Conservation (phyloP, 495 filamentous ascomycete species). For the Viridothelium virens region DNA sequence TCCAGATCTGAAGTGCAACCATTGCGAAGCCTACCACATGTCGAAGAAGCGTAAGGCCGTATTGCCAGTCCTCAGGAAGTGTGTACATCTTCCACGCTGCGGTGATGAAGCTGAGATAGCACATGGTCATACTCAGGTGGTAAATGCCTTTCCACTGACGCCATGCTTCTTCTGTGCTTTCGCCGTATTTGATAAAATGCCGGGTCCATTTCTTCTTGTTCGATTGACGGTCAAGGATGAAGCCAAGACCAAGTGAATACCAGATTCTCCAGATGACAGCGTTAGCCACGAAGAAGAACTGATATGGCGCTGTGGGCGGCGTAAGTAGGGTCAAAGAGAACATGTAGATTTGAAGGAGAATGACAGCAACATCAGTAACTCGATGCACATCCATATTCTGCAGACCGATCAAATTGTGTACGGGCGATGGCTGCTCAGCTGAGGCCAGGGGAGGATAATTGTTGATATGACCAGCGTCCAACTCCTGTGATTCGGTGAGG, state of each 20-base stretch:
- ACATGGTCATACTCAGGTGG: conserved; percentile 82
- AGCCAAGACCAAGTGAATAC: conserved; percentile 84
- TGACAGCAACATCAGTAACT: conserved; percentile 69
- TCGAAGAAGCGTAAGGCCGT: conserved; percentile 73
- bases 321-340: conserved; percentile 64
- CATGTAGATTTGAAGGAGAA: conserved; percentile 67
- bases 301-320: conserved; percentile 64
- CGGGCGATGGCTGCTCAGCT: conserved; percentile 48
- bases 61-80: conserved; percentile 72
- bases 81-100: conserved; percentile 96
- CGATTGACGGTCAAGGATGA: conserved; percentile 77
- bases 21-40: conserved; percentile 77
- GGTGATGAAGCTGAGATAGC: conserved; percentile 78
- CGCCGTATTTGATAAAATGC: conserved; percentile 94
- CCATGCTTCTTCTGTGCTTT: conserved; percentile 86
- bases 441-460: conserved; percentile 25
- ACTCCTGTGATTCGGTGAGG: conserved; percentile 5
- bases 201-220: conserved; percentile 86
- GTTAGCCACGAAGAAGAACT: conserved; percentile 70
- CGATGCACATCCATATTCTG: conserved; percentile 82
- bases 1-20: conserved; percentile 87
- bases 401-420: conserved; percentile 74
- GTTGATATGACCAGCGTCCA: conserved; percentile 19
- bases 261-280: conserved; percentile 80
- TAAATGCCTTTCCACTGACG: conserved; percentile 96